Evolutionary conservation across 148 eudicot genomes (phyloP).

Genomic region (Vaccinium macrocarpon): DNA sequence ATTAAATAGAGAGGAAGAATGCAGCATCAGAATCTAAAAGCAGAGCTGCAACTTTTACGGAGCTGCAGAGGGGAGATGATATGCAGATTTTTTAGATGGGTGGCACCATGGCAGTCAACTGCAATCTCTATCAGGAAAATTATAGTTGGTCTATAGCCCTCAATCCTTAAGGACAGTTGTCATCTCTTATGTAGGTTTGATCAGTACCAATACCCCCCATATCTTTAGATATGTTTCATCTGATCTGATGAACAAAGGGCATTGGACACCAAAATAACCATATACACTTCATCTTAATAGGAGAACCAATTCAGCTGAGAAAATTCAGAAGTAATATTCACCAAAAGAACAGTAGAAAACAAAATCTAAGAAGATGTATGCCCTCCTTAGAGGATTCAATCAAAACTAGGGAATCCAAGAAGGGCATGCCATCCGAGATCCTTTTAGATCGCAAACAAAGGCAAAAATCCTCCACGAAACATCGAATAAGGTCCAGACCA

Average conservation of each 20-base stretch:
- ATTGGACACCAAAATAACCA: background rate
- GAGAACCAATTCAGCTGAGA: background rate
- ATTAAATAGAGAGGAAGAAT: conserved; percentile 3
- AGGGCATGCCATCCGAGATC: background rate
- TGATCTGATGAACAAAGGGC: background rate
- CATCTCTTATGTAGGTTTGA: background rate
- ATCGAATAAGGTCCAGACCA: background rate
- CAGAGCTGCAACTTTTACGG: background rate
- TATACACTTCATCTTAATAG: background rate
- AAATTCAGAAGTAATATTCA: background rate
- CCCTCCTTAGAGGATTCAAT: background rate
- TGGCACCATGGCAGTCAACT: background rate
- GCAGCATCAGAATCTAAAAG: conserved; percentile 10
- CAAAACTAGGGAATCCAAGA: background rate
- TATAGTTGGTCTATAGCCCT: background rate
- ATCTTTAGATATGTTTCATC: background rate
- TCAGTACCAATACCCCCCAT: background rate
- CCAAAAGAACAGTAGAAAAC: conserved; percentile 6
- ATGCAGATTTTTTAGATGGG: background rate
- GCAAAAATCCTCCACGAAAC: background rate
- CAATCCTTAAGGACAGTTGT: background rate
- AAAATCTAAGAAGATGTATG: background rate
- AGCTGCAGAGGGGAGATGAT: background rate
- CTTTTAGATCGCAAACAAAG: background rate
- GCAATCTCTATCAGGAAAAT: background rate